Evolutionary conservation across 768 basidiomycete genomes (phyloP), one percentile per base, ranked within the genome.

Genomic region (Tricholoma saponaceum): DNA sequence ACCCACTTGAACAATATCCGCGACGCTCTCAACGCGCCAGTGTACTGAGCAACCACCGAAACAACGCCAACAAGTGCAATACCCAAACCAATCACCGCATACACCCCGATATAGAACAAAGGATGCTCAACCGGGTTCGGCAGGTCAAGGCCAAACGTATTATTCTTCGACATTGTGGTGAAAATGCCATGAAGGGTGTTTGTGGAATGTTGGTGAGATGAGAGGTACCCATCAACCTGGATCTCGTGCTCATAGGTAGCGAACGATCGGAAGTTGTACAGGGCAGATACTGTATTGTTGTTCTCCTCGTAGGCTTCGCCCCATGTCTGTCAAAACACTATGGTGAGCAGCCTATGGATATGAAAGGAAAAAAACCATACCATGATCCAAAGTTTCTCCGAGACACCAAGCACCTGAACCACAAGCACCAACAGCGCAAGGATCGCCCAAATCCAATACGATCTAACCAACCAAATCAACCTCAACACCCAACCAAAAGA

Each of bases 321-420:
- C 89, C 89, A 92, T 28, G 76, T 74, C 83, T 84, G 56, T 6
- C 20, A n/a, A n/a, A 13, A 25, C 35, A 32, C 25, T 0, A 10
- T 35, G n/a, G 39, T 60, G 18, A 56, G 18, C 13, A 7, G 30
- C 33, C 33, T 41, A n/a, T 46, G 6, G 16, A 16, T n/a, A 5
- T 6, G 16, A 5, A n/a, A 39, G 35, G 26, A 28, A 14, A 6
- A 33, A 43, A 23, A 12, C 32, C 9, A 3, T 46, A 87, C 83
- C 77, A 82, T 90, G 64, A 93, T 86, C 90, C 90, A 93, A 5
- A 86, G 62, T 68, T 86, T 88, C 69, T 89, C 86, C 0, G 72
- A 66, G 2, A 87, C 73, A 7, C 80, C 78, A 23, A 87, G 64
- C 22, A 83, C 23, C 65, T 86, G 78, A n/a, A 74, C 72, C 1